Percentiles rank a stretch among this genome's conserved stretches.
Conservation (phyloP, 2,329 filamentous ascomycete species). For the Paraphoma chrysanthemicola region DNA sequence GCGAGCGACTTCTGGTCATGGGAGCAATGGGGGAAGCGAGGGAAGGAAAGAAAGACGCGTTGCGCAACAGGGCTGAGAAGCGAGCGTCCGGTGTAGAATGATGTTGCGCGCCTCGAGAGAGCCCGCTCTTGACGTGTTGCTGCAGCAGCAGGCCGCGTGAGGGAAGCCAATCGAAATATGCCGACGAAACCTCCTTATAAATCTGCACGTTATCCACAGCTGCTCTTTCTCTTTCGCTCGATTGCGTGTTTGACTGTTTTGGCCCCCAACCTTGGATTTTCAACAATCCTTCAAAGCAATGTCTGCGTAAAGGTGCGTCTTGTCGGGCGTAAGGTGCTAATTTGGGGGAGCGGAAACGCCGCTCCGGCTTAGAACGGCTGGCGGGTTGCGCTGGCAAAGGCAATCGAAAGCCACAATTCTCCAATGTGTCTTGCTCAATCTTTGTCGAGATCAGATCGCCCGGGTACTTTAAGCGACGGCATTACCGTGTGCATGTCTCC, state of each 20-base stretch:
- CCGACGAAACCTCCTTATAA: constrained; percentile 39
- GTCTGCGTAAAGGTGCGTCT: constrained; percentile 17
- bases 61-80: constrained; percentile 36
- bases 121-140: constrained; percentile 46
- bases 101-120: constrained; percentile 32
- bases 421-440: neutral
- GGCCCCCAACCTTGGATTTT: constrained; percentile 36
- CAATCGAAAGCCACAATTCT: neutral
- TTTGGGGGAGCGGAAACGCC: constrained; percentile 12
- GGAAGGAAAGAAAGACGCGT: constrained; percentile 13
- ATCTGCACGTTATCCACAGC: constrained; percentile 41
- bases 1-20: constrained; percentile 22
- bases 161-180: constrained; percentile 44
- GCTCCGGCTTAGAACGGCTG: constrained; percentile 12
- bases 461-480: constrained; percentile 15
- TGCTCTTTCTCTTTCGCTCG: constrained; percentile 33
- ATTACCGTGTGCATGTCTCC: constrained; percentile 21
- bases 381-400: neutral
- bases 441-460: constrained; percentile 6
- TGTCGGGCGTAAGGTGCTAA: constrained; percentile 14
- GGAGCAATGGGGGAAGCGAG: constrained; percentile 15
- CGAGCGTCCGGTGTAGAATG: constrained; percentile 36
- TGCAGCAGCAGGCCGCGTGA: constrained; percentile 38
- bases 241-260: constrained; percentile 25
- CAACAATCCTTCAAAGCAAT: constrained; percentile 13